Evolutionary conservation across 169 alveolate species (phyloP).

Genomic region (Eimeria falciformis): DNA sequence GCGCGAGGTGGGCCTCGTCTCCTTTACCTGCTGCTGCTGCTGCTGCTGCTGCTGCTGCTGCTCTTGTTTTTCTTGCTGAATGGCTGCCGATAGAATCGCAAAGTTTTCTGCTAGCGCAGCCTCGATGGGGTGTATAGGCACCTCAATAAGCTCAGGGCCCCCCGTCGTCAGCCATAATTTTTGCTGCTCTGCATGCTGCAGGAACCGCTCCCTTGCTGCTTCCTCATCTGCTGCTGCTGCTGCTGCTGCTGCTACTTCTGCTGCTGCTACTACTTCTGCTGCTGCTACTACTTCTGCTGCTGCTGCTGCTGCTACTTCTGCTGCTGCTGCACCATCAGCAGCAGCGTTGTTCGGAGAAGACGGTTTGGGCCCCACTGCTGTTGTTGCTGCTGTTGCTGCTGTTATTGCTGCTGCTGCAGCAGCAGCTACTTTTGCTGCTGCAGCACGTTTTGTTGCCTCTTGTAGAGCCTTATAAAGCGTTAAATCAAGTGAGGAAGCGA

Average conservation of each 20-base stretch:
- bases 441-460: not conserved
- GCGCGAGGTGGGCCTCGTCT: not conserved
- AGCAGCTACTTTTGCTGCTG: not conserved
- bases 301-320: not conserved
- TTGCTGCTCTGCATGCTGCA: not conserved
- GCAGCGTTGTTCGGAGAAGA: not conserved
- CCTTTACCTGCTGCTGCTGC: not conserved
- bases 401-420: not conserved
- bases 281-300: not conserved
- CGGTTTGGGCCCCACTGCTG: not conserved
- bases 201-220: not conserved
- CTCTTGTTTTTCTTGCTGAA: not conserved
- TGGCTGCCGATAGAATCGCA: not conserved
- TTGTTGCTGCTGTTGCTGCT: not conserved
- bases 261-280: not conserved
- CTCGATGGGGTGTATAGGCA: not conserved
- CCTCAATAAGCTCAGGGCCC: not conserved
- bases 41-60: slow-evolving; percentile 11
- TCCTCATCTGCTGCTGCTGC: not conserved
- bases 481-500: not conserved
- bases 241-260: slow-evolving; percentile 8
- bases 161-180: not conserved
- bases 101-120: not conserved
- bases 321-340: not conserved
- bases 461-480: not conserved